Evolutionary conservation across 139 green algal species (phyloP).

Genomic region (Astrephomene gubernaculifera): DNA sequence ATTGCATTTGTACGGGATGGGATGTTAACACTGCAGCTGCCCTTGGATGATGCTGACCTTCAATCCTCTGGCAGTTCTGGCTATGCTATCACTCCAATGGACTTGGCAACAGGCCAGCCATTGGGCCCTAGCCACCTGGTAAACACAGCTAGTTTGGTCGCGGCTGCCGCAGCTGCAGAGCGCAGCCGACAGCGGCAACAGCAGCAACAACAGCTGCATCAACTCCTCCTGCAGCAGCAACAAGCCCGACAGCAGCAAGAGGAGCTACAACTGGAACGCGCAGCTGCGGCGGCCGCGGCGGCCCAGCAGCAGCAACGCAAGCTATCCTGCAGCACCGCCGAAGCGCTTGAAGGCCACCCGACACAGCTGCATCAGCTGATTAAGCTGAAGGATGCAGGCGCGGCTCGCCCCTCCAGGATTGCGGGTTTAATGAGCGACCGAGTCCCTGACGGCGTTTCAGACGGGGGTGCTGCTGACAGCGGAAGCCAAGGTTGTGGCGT

Average conservation of each 20-base stretch:
- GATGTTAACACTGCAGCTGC: background rate
- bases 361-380: background rate
- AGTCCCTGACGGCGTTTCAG: background rate
- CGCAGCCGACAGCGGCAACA: background rate
- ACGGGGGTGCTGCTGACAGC: background rate
- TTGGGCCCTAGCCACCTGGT: conserved; percentile 4
- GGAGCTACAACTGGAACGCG: background rate
- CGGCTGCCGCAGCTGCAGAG: background rate
- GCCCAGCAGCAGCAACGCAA: too few species aligned
- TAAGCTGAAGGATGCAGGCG: background rate
- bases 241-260: background rate
- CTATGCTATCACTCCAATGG: conserved; percentile 20
- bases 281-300: too few species aligned
- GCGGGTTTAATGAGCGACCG: too few species aligned
- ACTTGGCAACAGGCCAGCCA: conserved; percentile 6
- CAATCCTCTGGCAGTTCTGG: background rate
- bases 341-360: background rate
- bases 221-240: conserved; percentile 12
- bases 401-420: background rate
- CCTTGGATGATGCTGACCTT: background rate
- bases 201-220: conserved; percentile 20
- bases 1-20: background rate
- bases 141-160: background rate
- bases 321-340: too few species aligned
- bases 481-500: background rate